Conservation (phyloP, 176 grass and related monocot genomes). For the Hyparrhenia diplandra region DNA sequence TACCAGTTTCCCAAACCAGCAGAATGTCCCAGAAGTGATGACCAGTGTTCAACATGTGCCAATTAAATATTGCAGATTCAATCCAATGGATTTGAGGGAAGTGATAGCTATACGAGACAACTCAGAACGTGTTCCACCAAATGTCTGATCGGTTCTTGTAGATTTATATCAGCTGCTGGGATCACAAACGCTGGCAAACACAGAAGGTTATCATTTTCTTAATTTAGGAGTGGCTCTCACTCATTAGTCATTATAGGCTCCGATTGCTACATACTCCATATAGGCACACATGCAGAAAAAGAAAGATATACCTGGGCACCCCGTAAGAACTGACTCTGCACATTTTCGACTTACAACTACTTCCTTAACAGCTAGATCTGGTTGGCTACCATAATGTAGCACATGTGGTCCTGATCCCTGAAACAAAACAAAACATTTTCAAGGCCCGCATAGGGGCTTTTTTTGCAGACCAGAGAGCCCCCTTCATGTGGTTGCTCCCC, state of each 20-base stretch:
- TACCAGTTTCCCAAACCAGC: not conserved
- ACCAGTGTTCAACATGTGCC: not conserved
- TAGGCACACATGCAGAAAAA: not conserved
- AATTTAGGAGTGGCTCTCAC: not conserved
- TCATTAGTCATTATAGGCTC: not conserved
- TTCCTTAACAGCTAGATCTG: conserved; percentile 62
- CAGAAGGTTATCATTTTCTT: not conserved
- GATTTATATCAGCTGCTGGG: not conserved
- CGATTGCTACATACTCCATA: not conserved
- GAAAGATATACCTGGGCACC: conserved; percentile 73
- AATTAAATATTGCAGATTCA: not conserved
- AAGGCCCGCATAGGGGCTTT: conserved; percentile 64
- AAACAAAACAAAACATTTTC: conserved; percentile 77
- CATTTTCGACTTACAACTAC: conserved; percentile 95
- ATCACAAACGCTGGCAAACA: not conserved
- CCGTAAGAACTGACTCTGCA: conserved; percentile 92
- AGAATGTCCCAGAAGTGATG: not conserved
- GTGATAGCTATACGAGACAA: not conserved
- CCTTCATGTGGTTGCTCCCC: conserved; percentile 26
- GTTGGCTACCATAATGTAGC: conserved; percentile 33
- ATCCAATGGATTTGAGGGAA: not conserved
- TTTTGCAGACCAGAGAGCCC: conserved; percentile 35
- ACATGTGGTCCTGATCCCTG: conserved; percentile 80
- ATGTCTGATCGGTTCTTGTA: not conserved
- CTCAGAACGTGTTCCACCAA: not conserved